Evolutionary conservation across 1,284 basidiomycete genomes (phyloP).

Genomic region (Kalmanozyma brasiliensis): DNA sequence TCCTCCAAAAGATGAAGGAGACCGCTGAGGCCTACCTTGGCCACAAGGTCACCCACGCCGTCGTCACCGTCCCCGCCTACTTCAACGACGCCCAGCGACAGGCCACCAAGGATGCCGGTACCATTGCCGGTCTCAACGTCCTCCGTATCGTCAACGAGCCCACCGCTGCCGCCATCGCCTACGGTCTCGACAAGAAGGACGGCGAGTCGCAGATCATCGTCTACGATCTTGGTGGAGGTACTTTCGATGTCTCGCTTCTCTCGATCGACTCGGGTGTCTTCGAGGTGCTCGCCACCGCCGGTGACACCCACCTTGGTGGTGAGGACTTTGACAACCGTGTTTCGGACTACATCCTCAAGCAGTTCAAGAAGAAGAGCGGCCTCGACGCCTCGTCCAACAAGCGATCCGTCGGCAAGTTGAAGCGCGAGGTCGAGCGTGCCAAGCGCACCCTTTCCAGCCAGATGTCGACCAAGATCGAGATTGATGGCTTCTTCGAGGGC

Average conservation of each 20-base stretch:
- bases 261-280: conserved; percentile 97
- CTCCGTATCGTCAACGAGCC: conserved; percentile 99
- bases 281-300: conserved; percentile 95
- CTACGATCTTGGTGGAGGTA: conserved; percentile 98
- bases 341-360: conserved; percentile 67
- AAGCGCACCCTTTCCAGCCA: conserved; percentile 92
- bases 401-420: conserved; percentile 93
- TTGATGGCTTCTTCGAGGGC: conserved; percentile 88
- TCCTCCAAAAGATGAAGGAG: conserved; percentile 98
- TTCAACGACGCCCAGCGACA: conserved; percentile 97
- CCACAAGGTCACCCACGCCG: conserved; percentile 92
- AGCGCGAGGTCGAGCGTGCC: conserved; percentile 98
- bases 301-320: conserved; percentile 98
- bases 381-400: conserved; percentile 84
- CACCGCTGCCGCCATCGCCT: conserved; percentile 92
- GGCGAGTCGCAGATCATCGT: conserved; percentile 96
- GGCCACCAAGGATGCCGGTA: conserved; percentile 98
- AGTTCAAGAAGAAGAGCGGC: conserved; percentile 68
- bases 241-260: conserved; percentile 96
- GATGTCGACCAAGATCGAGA: conserved; percentile 79
- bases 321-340: conserved; percentile 95
- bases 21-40: conserved; percentile 98
- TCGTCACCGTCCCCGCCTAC: conserved; percentile 95
- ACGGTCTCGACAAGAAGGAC: conserved; percentile 94
- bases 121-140: conserved; percentile 92